Evolutionary conservation across 2,329 filamentous ascomycete species (phyloP).

Genomic region (Grosmannia serpens): DNA sequence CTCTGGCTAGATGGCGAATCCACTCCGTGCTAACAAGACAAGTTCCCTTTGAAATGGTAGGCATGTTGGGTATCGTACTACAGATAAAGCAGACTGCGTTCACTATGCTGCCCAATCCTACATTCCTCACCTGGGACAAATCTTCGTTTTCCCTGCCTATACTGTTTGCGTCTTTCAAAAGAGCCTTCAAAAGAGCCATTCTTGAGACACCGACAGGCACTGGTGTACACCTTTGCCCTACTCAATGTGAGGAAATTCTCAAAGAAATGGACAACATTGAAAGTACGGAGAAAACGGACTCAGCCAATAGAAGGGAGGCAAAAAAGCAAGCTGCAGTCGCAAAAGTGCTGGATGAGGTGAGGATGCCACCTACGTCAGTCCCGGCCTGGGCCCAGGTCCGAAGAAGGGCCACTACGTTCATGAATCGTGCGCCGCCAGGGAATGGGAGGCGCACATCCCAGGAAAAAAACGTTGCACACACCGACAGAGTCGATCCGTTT

Average conservation of each 20-base stretch:
- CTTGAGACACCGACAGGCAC: neutral
- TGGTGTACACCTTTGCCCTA: neutral
- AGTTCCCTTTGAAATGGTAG: constrained; percentile 47
- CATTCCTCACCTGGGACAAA: constrained; percentile 33
- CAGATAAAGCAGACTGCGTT: constrained; percentile 38
- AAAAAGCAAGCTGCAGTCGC: neutral
- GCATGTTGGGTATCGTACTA: constrained; percentile 41
- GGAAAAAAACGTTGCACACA: too few relatives aligned
- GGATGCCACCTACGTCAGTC: neutral
- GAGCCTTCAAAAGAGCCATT: neutral
- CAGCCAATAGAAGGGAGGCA: neutral
- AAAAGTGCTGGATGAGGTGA: neutral
- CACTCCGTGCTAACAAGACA: neutral
- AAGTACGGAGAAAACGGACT: neutral
- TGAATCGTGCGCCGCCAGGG: neutral
- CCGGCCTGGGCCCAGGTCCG: neutral
- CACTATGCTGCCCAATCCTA: constrained; percentile 45
- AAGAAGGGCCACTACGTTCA: neutral
- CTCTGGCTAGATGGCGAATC: too few relatives aligned
- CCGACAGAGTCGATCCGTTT: neutral
- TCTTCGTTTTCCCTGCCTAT: neutral
- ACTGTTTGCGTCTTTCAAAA: neutral
- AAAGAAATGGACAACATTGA: neutral
- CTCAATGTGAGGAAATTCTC: neutral
- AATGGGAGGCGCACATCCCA: neutral